Percentiles rank a stretch among this genome's conserved stretches.
phyloP scores from a whole-genome alignment of 306 rosid genomes.

The Fragaria vesca region DNA sequence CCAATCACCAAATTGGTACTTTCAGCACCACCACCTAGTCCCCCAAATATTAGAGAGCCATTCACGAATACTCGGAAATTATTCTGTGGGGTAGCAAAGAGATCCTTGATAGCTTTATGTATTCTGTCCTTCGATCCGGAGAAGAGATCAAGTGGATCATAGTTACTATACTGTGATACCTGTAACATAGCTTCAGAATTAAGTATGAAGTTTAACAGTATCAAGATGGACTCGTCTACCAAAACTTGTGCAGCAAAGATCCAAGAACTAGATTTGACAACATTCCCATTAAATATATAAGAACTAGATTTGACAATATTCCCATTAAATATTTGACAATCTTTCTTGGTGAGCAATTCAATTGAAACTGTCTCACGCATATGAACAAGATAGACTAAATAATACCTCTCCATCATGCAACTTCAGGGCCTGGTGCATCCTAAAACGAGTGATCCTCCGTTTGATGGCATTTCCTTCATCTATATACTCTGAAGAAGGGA shows the following conservation, averaged over 20 bases:
- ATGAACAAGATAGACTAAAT: neutral
- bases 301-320: neutral
- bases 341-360: neutral
- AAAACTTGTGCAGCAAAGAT: neutral
- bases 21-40: conserved; percentile 70
- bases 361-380: neutral
- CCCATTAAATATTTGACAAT: neutral
- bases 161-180: conserved; percentile 70
- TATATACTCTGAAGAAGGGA: conserved; percentile 77
- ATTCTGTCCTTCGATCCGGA: conserved; percentile 78
- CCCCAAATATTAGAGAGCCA: conserved; percentile 85
- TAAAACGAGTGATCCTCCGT: conserved; percentile 65
- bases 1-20: conserved; percentile 48
- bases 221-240: neutral
- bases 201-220: neutral
- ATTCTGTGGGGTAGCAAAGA: conserved; percentile 84
- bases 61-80: conserved; percentile 86
- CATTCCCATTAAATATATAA: neutral
- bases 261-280: neutral
- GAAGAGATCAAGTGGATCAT: conserved; percentile 86
- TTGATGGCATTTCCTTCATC: conserved; percentile 65
- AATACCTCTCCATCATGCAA: conserved; percentile 76
- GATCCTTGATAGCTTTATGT: conserved; percentile 73
- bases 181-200: conserved; percentile 37
- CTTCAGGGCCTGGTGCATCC: conserved; percentile 95